Evolutionary conservation across 306 rosid species (phyloP).

Genomic region (Fragaria iinumae): DNA sequence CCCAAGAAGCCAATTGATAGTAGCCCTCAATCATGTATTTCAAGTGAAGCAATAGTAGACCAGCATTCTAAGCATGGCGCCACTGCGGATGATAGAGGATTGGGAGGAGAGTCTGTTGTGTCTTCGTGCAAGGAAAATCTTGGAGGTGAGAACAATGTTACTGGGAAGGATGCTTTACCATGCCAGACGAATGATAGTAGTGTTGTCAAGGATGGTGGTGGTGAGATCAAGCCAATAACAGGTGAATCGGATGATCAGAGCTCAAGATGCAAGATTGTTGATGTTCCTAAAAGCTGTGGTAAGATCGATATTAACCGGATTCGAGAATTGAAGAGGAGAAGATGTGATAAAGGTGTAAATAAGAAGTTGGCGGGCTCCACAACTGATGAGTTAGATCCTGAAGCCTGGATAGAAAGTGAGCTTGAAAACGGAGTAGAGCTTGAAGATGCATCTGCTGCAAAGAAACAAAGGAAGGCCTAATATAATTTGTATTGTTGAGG

Average conservation of each 20-base stretch:
- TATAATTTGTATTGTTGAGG: constrained; percentile 14
- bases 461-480: constrained; percentile 30
- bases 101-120: constrained; percentile 3
- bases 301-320: constrained; percentile 35
- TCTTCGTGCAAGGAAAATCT: constrained; percentile 15
- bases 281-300: constrained; percentile 5
- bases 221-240: constrained; percentile 16
- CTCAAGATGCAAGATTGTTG: constrained; percentile 12
- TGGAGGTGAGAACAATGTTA: constrained; percentile 9
- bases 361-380: constrained; percentile 16
- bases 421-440: constrained; percentile 47
- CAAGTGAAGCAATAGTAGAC: constrained; percentile 27
- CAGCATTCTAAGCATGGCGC: constrained; percentile 17
- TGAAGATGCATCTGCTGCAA: constrained; percentile 16
- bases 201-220: constrained; percentile 27
- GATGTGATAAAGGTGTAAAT: constrained; percentile 21
- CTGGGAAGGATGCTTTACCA: constrained; percentile 25
- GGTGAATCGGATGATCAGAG: constrained; percentile 28
- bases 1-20: constrained; percentile 24
- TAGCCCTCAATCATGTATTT: constrained; percentile 38
- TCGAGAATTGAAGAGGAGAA: constrained; percentile 41
- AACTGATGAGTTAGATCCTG: constrained; percentile 29
- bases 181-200: constrained; percentile 27
- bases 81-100: constrained; percentile 18
- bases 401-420: constrained; percentile 52